phyloP scores from a whole-genome alignment of 2,329 filamentous ascomycete species.

The Colletotrichum coccodes region DNA sequence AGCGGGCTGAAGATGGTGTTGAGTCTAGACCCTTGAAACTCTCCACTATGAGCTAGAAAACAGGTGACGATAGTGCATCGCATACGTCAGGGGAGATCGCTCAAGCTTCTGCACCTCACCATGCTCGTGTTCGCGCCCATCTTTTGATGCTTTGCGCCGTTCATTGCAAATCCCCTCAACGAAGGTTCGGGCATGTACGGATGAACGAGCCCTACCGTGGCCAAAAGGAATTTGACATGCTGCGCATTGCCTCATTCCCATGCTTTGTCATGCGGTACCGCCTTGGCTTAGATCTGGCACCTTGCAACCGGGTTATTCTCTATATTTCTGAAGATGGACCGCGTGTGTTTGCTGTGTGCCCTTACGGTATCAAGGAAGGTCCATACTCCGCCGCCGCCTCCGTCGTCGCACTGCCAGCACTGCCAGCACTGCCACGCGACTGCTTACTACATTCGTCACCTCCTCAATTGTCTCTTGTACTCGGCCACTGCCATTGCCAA shows the following conservation, averaged over 20 bases:
- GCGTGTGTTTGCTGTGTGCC: background rate
- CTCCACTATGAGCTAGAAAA: background rate
- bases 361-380: background rate
- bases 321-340: background rate
- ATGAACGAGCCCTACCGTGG: background rate
- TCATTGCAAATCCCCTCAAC: background rate
- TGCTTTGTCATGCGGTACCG: background rate
- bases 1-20: background rate
- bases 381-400: background rate
- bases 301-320: background rate
- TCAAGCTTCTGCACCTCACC: background rate
- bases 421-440: conserved; percentile 28
- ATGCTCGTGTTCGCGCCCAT: background rate
- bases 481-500: background rate
- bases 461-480: background rate
- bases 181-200: background rate
- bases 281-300: background rate
- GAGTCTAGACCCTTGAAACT: background rate
- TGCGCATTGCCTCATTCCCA: background rate
- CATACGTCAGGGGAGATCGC: background rate
- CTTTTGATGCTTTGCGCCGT: background rate
- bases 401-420: background rate
- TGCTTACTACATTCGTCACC: conserved; percentile 21
- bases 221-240: background rate
- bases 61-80: background rate